Percentiles rank a stretch among this genome's conserved stretches.
These are phyloP conservation scores for Camelina neglecta DNA, from an alignment of 345 rosid genomes.

Conservation along the genomic window DNA sequence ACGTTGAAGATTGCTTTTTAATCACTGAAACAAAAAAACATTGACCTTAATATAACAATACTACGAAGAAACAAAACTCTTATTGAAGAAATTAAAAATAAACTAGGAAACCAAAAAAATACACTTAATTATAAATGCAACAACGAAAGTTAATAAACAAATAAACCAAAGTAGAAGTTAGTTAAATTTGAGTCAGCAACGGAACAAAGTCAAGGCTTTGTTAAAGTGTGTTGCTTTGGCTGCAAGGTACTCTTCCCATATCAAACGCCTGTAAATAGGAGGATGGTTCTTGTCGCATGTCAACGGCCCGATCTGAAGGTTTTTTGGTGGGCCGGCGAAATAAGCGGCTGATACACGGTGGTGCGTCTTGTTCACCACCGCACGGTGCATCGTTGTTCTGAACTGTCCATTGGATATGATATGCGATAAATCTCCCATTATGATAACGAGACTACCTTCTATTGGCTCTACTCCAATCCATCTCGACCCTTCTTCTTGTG, in stretches of 20 bases:
- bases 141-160: constrained; percentile 3
- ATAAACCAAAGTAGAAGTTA: neutral
- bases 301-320: constrained; percentile 44
- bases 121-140: neutral
- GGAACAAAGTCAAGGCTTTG: constrained; percentile 49
- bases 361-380: constrained; percentile 47
- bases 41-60: neutral
- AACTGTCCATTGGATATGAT: constrained; percentile 54
- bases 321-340: constrained; percentile 52
- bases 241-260: constrained; percentile 58
- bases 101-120: neutral
- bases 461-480: constrained; percentile 54
- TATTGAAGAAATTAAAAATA: neutral
- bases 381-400: constrained; percentile 53
- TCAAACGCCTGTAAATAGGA: constrained; percentile 42
- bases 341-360: constrained; percentile 57
- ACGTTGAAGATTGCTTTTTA: too few relatives aligned
- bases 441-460: constrained; percentile 46
- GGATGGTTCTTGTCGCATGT: constrained; percentile 48
- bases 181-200: constrained; percentile 21
- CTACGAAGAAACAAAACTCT: neutral
- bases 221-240: constrained; percentile 51
- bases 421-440: constrained; percentile 55
- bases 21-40: too few relatives aligned
- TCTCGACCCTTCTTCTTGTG: constrained; percentile 30